Base-by-base conservation (phyloP, 495 filamentous ascomycete genomes). In the Xylaria bambusicola region DNA sequence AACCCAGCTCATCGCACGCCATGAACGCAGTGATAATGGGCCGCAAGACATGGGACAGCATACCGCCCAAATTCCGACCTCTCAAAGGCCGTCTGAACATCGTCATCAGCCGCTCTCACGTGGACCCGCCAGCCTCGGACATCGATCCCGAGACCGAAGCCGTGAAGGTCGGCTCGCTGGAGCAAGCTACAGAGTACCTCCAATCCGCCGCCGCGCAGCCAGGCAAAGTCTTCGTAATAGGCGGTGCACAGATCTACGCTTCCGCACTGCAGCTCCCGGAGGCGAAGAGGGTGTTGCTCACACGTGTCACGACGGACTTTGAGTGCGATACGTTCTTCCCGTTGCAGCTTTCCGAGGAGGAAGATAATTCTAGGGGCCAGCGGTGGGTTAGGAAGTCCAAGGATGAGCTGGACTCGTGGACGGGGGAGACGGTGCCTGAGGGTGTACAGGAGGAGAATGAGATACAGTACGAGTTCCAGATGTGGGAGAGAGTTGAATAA, bases 21-120 rank as follows among this genome's bases (percentile, higher is more conserved):
- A 42, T 71, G 17, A 98, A 98, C 68, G 89, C 88, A 0, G 87
- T 98, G 23, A 87, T 98, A 66, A 98, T 98, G 93, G 94, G 94
- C 48, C 89, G 94, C 62, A 97, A 94, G 74, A 97, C 94, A 0
- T 98, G 92, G 86, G 89, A 93, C 26, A 88, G 84, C 44, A 91
- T 98, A 3, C 93, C 93, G 2, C 65, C 73, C 0, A 76, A 74
- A 12, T 88, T 92, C 65, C 82, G 92, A n/a, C 94, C 94, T 29
- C 76, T 98, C 12, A 86, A 81, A 46, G 90, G 83, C 23, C 72
- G 94, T 24, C 71, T 88, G 5, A 98, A 91, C 64, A 82, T 97
- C 9, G 85, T 98, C 46, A 70, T 98, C 50, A 87, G 84, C 33
- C 77, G 88, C 8, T 65, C 71, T n/a, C 59, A 66, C 23, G 7